Base-by-base conservation (phyloP, 2,329 filamentous ascomycete genomes). In the Fusarium transvaalense region DNA sequence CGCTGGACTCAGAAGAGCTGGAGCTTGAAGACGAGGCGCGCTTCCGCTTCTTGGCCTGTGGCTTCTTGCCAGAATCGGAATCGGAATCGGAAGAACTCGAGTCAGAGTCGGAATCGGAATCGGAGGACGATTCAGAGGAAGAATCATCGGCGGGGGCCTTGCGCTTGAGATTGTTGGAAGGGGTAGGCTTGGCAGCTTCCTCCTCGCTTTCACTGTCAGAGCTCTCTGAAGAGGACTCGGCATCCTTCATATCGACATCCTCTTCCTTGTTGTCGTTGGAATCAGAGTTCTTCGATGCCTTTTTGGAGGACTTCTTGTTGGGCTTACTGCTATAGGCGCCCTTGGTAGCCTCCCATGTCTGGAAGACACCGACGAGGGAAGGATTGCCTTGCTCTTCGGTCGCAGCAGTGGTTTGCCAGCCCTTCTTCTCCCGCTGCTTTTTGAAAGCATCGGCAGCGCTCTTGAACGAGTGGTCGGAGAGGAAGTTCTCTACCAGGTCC, bases 401-500 rank as follows among this genome's bases (percentile, higher is more conserved):
- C 64, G 72, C 42, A 46, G 64, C 68, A 66, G 54, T 50, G 21
- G 78, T 67, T 21, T 75, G 73, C 82, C 82, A 85, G 51, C 82
- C 84, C 68, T 85, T 84, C 78, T 81, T 83, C 75, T 80, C 84
- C 54, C 86, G 82, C 75, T 93, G 88, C 75, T 89, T 87, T 71
- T 83, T 82, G 74, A 93, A 90, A 7, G 87, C 85, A 61, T 84
- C 81, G 74, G 86, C 86, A 45, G 91, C 87, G 61, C 83, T 82
- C 47, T 83, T 78, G 73, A 92, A 91, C n/a, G 88, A 86, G 76
- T 91, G 85, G 45, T 90, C 85, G 41, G 84, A 84, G 50, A 94
- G 83, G 77, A 93, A 94, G 23, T 81, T 79, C 66, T 88, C 88
- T 72, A 94, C 85, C 17, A 92, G 82, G 64, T 89, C 86, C 75